Base-by-base conservation (phyloP, 108 stramenopile genomes). In the Nitzschia putrida region DNA sequence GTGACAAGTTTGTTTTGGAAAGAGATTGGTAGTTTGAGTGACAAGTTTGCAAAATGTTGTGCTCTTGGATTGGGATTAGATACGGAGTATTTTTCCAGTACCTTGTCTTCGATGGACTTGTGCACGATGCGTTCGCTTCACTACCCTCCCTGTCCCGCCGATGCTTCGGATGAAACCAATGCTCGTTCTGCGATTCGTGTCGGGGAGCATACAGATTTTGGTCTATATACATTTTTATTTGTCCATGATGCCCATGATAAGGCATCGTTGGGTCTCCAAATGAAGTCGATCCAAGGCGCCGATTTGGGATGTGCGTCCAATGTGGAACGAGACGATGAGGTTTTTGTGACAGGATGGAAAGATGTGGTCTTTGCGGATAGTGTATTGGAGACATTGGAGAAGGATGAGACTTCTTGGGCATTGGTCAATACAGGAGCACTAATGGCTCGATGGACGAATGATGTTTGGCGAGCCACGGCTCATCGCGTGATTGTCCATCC, bases 341-440 rank as follows among this genome's bases (percentile, higher is more conserved):
- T 43, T 7, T 39, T 14, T 58, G 25, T 22, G 10, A 23, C 23
- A 5, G 78, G 68, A 12, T 72, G 80, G 73, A 39, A 38, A 0
- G 68, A 77, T 69, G 64, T 75, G 5, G 71, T 52, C 20, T 26
- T 68, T 16, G 18, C 16, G 29, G 23, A 26, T 1, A 22, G 6
- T 12, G 20, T 49, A 8, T 25, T 38, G 10, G 67, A 57, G 22
- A 47, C 20, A 41, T 18, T 57, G 11, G 51, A 53, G 8, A 37
- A 61, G 16, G 66, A 72, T 41, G 60, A 55, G 45, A 37, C 60
- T 21, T 25, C 24, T 10, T 12, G 26, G 66, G 63, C 64, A 50
- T 44, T 83, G 45, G 57, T 83, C 60, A 81, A 86, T 64, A 75
- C 79, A 12, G 85, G 85, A 25, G 80, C 79, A 20, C 54, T 83